These are phyloP conservation scores for Pythium brachiatum DNA, from an alignment of 352 stramenopile species.

Conservation along the genomic window DNA sequence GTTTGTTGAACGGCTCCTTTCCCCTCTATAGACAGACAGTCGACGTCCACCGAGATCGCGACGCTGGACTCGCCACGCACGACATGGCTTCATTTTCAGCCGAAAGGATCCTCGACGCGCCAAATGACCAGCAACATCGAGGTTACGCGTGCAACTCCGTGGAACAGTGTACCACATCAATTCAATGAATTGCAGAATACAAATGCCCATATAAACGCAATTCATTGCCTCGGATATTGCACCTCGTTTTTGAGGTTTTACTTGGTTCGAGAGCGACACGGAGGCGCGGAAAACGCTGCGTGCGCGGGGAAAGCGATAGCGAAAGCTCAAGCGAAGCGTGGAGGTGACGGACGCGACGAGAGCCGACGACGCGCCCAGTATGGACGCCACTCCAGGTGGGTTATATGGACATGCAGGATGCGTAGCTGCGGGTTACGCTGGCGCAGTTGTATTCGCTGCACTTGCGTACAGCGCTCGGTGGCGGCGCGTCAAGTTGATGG, in stretches of 20 bases:
- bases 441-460: neutral
- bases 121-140: neutral
- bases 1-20: neutral
- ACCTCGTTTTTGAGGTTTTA: constrained; percentile 26
- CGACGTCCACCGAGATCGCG: constrained; percentile 1
- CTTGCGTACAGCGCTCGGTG: neutral
- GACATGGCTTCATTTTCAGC: constrained; percentile 14
- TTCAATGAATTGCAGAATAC: constrained; percentile 61
- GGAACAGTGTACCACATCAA: constrained; percentile 21
- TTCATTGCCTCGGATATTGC: constrained; percentile 21
- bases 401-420: neutral
- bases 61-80: neutral
- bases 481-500: neutral
- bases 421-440: neutral
- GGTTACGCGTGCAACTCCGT: neutral
- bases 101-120: constrained; percentile 7
- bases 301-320: constrained; percentile 12
- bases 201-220: constrained; percentile 35
- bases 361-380: constrained; percentile 7
- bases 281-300: constrained; percentile 18
- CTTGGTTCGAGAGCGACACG: constrained; percentile 10
- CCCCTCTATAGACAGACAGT: neutral
- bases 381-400: constrained; percentile 23
- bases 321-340: neutral
- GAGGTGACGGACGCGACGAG: neutral